These are phyloP conservation scores for Camellia granthamiana DNA, from an alignment of 148 eudicot species.

Conservation along the genomic window DNA sequence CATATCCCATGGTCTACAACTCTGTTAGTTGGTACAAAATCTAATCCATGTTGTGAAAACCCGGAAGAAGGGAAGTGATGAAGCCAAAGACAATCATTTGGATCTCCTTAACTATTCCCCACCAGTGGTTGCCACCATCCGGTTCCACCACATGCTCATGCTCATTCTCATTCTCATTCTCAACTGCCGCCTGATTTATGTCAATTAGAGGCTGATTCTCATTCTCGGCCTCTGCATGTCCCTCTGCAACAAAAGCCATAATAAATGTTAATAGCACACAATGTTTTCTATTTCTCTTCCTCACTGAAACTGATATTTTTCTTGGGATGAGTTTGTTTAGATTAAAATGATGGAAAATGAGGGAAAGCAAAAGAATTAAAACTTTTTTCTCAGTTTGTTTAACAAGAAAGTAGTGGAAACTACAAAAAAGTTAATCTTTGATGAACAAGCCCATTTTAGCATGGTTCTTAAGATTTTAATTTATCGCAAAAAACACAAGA, in stretches of 20 bases:
- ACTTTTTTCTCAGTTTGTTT: no score
- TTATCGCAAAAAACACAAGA: no score
- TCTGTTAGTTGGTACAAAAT: conserved; percentile 9
- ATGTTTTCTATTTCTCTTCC: background rate
- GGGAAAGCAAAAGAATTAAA: background rate
- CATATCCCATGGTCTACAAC: background rate
- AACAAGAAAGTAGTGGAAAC: no score
- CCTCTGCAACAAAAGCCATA: conserved; percentile 39
- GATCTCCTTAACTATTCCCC: conserved; percentile 92
- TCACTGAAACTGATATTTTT: background rate
- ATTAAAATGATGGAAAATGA: background rate
- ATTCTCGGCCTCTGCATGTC: conserved; percentile 57
- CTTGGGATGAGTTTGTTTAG: background rate
- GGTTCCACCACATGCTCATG: conserved; percentile 43
- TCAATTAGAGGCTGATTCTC: conserved; percentile 21
- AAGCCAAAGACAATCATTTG: conserved; percentile 97
- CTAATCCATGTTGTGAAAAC: conserved; percentile 91
- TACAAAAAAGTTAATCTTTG: no score
- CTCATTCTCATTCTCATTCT: conserved; percentile 36
- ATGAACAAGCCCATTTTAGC: no score
- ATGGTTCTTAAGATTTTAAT: no score
- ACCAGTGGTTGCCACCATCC: conserved; percentile 74
- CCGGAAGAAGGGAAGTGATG: conserved; percentile 97
- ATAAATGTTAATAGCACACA: background rate
- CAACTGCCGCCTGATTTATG: no score